Conservation (phyloP, 1,284 basidiomycete species). For the Apiotrichum brassicae region DNA sequence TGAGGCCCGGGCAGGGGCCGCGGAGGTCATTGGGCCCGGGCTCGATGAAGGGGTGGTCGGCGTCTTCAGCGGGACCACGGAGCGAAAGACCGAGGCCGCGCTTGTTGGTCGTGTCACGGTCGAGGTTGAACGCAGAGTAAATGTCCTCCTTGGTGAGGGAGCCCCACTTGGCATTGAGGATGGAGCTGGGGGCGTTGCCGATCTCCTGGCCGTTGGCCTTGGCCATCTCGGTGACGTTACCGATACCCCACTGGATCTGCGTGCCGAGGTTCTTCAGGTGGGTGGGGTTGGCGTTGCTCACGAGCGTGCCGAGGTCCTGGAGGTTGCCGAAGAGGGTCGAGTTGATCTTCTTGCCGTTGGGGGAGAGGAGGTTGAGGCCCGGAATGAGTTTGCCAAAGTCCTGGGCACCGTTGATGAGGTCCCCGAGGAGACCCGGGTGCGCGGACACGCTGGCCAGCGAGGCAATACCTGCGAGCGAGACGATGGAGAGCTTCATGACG, state of each 20-base stretch:
- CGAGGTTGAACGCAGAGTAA: slow-evolving; percentile 5
- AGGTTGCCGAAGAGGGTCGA: background rate
- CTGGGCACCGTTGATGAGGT: background rate
- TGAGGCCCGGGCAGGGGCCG: slow-evolving; percentile 42
- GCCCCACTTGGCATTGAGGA: slow-evolving; percentile 3
- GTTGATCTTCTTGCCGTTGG: too few species aligned
- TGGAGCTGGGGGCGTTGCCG: background rate
- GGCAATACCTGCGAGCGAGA: slow-evolving; percentile 1
- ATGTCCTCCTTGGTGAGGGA: slow-evolving; percentile 1
- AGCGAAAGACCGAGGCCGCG: slow-evolving; percentile 4
- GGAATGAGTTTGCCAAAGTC: too few species aligned
- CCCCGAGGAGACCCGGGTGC: slow-evolving; percentile 7
- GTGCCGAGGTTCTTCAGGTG: slow-evolving; percentile 2
- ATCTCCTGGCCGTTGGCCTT: background rate
- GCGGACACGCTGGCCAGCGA: slow-evolving; percentile 6
- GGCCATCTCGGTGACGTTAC: background rate
- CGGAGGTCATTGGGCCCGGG: slow-evolving; percentile 21
- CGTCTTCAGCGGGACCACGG: slow-evolving; percentile 19
- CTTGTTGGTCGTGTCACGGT: background rate
- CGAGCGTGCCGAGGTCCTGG: background rate
- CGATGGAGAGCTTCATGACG: slow-evolving; percentile 9
- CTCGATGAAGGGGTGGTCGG: slow-evolving; percentile 24
- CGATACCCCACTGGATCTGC: slow-evolving; percentile 10
- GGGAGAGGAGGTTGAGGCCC: background rate
- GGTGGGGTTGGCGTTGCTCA: slow-evolving; percentile 4